Percentiles rank a stretch among this genome's conserved stretches.
These are phyloP conservation scores for Mucor circinelloides DNA, from an alignment of 371 early-diverging fungal species.

Conservation along the genomic window DNA sequence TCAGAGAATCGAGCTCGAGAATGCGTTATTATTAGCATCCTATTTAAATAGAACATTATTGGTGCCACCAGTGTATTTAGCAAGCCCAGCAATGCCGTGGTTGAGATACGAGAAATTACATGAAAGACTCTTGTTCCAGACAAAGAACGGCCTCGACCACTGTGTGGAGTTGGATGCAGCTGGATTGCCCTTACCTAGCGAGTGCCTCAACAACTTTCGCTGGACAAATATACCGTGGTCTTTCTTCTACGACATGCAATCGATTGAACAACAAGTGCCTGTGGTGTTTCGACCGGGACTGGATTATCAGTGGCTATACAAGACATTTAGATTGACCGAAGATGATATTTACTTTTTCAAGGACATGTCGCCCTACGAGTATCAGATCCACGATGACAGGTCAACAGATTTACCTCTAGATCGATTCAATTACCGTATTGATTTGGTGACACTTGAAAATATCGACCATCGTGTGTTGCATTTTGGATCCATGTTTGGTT, in stretches of 20 bases:
- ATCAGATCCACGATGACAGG: slow-evolving; percentile 54
- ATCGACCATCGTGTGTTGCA: slow-evolving; percentile 53
- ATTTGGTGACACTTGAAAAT: slow-evolving; percentile 43
- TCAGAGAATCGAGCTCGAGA: slow-evolving; percentile 64
- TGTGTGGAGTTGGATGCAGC: slow-evolving; percentile 36
- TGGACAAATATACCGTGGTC: slow-evolving; percentile 65
- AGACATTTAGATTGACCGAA: slow-evolving; percentile 13
- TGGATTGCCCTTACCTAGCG: slow-evolving; percentile 50
- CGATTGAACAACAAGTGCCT: slow-evolving; percentile 38
- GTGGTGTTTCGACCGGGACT: slow-evolving; percentile 42
- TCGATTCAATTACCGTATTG: slow-evolving; percentile 45
- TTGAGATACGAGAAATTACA: slow-evolving; percentile 53
- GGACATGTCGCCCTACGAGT: slow-evolving; percentile 57
- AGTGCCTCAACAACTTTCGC: slow-evolving; percentile 60
- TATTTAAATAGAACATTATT: slow-evolving; percentile 62
- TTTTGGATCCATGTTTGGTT: slow-evolving; percentile 61
- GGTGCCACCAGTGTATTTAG: slow-evolving; percentile 62
- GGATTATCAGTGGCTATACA: slow-evolving; percentile 45
- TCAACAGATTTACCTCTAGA: slow-evolving; percentile 42
- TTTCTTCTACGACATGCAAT: slow-evolving; percentile 48
- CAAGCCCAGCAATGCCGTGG: slow-evolving; percentile 62
- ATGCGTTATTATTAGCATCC: slow-evolving; percentile 60
- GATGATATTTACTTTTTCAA: slow-evolving; percentile 51
- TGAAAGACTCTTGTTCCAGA: slow-evolving; percentile 58
- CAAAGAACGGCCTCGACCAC: slow-evolving; percentile 61